Percentiles rank a stretch among this genome's conserved stretches.
Conservation (phyloP, 2,329 filamentous ascomycete genomes). For the Fusarium zealandicum region DNA sequence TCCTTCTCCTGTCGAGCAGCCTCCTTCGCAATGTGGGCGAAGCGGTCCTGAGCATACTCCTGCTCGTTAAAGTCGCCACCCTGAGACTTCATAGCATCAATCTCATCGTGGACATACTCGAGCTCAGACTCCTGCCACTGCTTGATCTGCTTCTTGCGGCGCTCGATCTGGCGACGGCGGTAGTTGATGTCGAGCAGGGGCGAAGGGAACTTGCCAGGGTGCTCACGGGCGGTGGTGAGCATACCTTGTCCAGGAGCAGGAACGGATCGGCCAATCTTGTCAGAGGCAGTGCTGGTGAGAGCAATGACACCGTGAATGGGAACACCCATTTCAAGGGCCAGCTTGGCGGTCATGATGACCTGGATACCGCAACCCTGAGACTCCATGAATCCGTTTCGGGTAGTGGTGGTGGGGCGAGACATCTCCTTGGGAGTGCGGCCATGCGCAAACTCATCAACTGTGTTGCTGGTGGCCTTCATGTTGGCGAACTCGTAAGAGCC, state of each 20-base stretch:
- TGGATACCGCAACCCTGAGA: conserved; percentile 98
- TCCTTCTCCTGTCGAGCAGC: conserved; percentile 92
- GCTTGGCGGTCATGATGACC: conserved; percentile 95
- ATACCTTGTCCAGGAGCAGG: conserved; percentile 97
- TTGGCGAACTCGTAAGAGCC: conserved; percentile 99
- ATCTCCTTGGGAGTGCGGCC: conserved; percentile 96
- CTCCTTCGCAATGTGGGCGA: conserved; percentile 83
- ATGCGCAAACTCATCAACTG: conserved; percentile 93
- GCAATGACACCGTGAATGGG: conserved; percentile 96
- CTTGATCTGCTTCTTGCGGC: conserved; percentile 92
- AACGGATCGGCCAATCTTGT: conserved; percentile 98
- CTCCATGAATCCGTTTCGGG: conserved; percentile 98
- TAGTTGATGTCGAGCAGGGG: conserved; percentile 98
- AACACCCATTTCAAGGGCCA: conserved; percentile 97
- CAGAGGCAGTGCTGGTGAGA: conserved; percentile 92
- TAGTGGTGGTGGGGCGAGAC: conserved; percentile 97
- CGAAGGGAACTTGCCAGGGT: conserved; percentile 89
- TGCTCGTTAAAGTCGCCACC: conserved; percentile 77
- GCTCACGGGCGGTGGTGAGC: conserved; percentile 91
- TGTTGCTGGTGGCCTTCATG: conserved; percentile 99
- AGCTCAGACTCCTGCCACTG: conserved; percentile 96
- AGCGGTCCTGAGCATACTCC: conserved; percentile 86
- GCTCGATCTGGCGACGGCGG: conserved; percentile 90
- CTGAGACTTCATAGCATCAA: conserved; percentile 87
- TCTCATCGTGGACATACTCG: conserved; percentile 90